Base-by-base conservation (phyloP, 768 basidiomycete species). In the Russula lepida region DNA sequence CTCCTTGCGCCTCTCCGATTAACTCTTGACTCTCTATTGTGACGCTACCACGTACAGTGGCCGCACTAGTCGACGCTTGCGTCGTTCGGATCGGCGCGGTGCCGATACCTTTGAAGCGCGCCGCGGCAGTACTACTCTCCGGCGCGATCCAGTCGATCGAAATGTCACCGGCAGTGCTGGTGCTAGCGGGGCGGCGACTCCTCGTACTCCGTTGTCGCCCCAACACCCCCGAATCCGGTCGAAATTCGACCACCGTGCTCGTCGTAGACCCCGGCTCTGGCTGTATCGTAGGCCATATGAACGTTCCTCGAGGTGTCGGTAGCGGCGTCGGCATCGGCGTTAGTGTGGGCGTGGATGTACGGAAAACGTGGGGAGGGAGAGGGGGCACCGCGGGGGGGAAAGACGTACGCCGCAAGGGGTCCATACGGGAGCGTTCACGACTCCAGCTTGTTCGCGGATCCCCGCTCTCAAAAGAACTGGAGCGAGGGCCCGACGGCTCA, bases 91-190 rank as follows among this genome's bases (percentile, higher is more conserved):
- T 43, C 25, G 33, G 64, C 25, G 33, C 64, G 1, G 23, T 9
- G 21, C 62, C 62, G 7, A 63, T 11, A 13, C 19, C 53, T 55
- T 54, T 66, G 50, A 59, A 37, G 15, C 48, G 21, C 4, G n/a
- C 3, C 27, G 37, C 2, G 32, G n/a, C 19, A 17, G 19, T 8
- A 5, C 37, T 28, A 4, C 30, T n/a, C 50, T 66, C 62, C n/a
- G 50, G 33, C 30, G 48, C 19, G 50, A 66, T 63, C 64, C 64
- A 66, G 39, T 57, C 55, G n/a, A 56, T 59, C 28, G 55, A 51
- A 19, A 59, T 21, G 44, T 39, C 62, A 11, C 54, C 49, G 4
- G 15, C 44, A 4, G 44, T 28, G 63, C 49, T 50, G 47, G 9
- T 21, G 47, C 56, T 44, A 27, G 25, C 28, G 6, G 11, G 37